A percentile compares a stretch with the other conserved stretches of the same genome.
Conservation (phyloP, 768 basidiomycete genomes). For the Chiua virens region DNA sequence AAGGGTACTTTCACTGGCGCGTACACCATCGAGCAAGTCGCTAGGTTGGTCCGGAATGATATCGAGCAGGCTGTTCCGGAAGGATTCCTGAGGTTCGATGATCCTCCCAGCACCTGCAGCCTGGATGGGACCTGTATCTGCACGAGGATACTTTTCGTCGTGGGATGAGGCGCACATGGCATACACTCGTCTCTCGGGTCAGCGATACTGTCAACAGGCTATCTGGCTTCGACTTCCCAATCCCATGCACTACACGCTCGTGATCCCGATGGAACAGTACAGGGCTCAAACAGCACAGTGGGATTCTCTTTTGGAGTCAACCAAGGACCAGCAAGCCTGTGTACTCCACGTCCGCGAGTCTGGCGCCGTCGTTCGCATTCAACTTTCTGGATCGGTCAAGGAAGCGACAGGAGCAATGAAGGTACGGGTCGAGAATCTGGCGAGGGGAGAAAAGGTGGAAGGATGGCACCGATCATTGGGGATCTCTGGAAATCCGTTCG, state of each 20-base stretch:
- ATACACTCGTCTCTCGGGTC: too few species aligned
- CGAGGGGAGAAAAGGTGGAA: conserved; percentile 45
- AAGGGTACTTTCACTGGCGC: background rate
- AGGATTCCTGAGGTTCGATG: conserved; percentile 19
- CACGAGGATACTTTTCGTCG: conserved; percentile 43
- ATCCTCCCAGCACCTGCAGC: conserved; percentile 4
- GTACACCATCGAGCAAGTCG: conserved; percentile 19
- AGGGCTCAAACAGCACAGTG: conserved; percentile 45
- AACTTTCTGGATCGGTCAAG: conserved; percentile 46
- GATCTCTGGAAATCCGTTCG: conserved; percentile 22
- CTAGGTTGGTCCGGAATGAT: conserved; percentile 17
- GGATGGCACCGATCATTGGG: conserved; percentile 52
- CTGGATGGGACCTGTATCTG: conserved; percentile 28
- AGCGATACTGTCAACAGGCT: too few species aligned
- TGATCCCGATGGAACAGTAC: conserved; percentile 45
- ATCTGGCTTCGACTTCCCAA: too few species aligned
- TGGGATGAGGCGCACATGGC: conserved; percentile 45
- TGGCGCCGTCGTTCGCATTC: conserved; percentile 34
- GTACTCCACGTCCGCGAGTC: conserved; percentile 27
- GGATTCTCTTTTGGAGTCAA: conserved; percentile 38
- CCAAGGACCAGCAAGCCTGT: too few species aligned
- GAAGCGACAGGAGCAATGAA: conserved; percentile 51
- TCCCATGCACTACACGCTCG: conserved; percentile 48
- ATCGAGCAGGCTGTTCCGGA: conserved; percentile 10
- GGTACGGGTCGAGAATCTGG: conserved; percentile 53